Percentiles rank a stretch among this genome's conserved stretches.
These are phyloP conservation scores for Draba incana DNA, from an alignment of 345 rosid genomes.

Conservation along the genomic window DNA sequence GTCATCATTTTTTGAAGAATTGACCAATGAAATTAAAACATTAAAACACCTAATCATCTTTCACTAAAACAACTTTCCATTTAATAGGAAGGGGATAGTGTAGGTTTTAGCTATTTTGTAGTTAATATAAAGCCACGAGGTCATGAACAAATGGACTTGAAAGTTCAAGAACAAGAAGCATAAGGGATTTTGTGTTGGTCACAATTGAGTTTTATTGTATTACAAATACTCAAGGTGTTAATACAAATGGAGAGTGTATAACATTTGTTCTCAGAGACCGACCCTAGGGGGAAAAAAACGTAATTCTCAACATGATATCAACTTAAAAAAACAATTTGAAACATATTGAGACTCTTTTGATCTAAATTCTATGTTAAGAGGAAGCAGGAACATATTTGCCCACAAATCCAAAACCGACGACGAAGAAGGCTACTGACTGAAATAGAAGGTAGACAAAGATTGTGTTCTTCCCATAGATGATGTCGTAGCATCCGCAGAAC, in stretches of 20 bases:
- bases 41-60: too few relatives aligned
- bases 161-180: not conserved
- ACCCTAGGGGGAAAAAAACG: not conserved
- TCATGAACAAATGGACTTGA: too few relatives aligned
- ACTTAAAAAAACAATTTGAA: conserved; percentile 14
- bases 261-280: not conserved
- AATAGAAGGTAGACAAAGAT: conserved; percentile 64
- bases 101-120: not conserved
- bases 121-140: conserved; percentile 32
- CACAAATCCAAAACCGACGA: conserved; percentile 73
- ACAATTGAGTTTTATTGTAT: conserved; percentile 11
- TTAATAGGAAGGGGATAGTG: too few relatives aligned
- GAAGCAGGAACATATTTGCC: conserved; percentile 66
- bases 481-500: conserved; percentile 74
- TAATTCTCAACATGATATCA: conserved; percentile 36
- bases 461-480: conserved; percentile 61
- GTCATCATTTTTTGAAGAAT: too few relatives aligned
- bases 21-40: too few relatives aligned
- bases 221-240: conserved; percentile 15
- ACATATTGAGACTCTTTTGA: conserved; percentile 30
- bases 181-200: not conserved
- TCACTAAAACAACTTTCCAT: too few relatives aligned
- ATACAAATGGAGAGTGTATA: conserved; percentile 10
- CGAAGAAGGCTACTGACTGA: conserved; percentile 75
- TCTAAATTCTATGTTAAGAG: conserved; percentile 29